A percentile compares a stretch with the other conserved stretches of the same genome.
These are phyloP conservation scores for Mrakia frigida DNA, from an alignment of 768 basidiomycete species.

Conservation along the genomic window DNA sequence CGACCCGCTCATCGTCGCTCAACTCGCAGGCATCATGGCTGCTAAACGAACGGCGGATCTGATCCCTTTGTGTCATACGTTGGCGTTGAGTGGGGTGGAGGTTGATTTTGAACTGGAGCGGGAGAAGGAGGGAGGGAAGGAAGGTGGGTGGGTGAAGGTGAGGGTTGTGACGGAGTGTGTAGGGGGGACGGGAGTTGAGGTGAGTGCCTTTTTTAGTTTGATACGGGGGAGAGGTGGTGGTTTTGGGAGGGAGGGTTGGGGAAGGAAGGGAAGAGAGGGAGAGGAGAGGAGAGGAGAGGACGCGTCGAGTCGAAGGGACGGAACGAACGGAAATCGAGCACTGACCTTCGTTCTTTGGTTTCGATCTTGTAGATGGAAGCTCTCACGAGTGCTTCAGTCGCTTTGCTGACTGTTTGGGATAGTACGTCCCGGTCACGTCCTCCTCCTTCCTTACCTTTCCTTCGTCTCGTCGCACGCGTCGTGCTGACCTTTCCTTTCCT, in stretches of 20 bases:
- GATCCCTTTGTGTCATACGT: conserved; percentile 82
- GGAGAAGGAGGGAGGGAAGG: neutral
- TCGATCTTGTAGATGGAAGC: conserved; percentile 72
- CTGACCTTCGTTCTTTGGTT: neutral
- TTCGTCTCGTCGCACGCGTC: neutral
- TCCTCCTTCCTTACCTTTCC: neutral
- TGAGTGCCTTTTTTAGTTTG: conserved; percentile 77
- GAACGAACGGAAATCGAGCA: too few species aligned
- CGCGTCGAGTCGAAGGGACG: conserved; percentile 44
- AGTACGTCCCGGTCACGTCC: conserved; percentile 40
- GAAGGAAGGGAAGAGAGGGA: neutral
- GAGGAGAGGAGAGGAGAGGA: neutral
- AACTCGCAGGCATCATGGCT: conserved; percentile 81
- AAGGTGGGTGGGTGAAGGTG: conserved; percentile 55
- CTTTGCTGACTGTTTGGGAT: conserved; percentile 80
- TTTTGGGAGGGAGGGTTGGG: neutral
- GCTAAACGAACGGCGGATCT: conserved; percentile 75
- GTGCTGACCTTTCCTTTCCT: neutral
- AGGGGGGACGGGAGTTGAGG: conserved; percentile 77
- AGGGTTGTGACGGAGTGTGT: conserved; percentile 65
- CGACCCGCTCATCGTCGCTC: conserved; percentile 46
- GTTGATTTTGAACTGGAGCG: conserved; percentile 50
- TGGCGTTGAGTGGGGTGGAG: conserved; percentile 64
- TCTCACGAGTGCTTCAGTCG: conserved; percentile 71
- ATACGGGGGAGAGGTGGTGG: too few species aligned